Evolutionary conservation across 2,329 filamentous ascomycete genomes (phyloP).

Genomic region (Thelonectria discophora): DNA sequence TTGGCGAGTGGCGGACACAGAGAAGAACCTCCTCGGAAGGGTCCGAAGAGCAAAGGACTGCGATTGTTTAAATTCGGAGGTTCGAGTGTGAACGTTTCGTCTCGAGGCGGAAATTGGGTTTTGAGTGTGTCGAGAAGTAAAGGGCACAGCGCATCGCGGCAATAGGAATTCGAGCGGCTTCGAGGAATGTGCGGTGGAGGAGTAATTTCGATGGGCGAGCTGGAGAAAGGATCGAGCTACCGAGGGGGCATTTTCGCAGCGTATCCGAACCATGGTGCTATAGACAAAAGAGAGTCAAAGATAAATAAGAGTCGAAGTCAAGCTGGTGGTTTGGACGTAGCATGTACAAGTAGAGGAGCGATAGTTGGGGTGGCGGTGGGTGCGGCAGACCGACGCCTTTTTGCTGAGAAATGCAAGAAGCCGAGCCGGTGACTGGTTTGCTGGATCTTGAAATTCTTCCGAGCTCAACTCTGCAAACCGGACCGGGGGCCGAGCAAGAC

Average conservation of each 20-base stretch:
- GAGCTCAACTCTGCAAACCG: constrained; percentile 6
- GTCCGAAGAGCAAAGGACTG: constrained; percentile 17
- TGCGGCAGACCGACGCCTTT: constrained; percentile 28
- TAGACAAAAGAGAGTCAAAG: constrained; percentile 1
- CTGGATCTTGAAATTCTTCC: constrained; percentile 37
- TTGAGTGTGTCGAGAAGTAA: constrained; percentile 13
- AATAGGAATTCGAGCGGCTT: constrained; percentile 52
- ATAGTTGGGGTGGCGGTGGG: constrained; percentile 24
- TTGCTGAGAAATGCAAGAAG: constrained; percentile 44
- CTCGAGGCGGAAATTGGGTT: background rate
- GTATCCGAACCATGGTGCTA: constrained; percentile 45
- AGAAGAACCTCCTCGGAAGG: constrained; percentile 46
- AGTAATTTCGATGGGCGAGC: constrained; percentile 49
- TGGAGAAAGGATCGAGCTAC: constrained; percentile 53
- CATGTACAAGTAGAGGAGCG: constrained; percentile 16
- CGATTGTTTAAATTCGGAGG: background rate
- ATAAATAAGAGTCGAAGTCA: background rate
- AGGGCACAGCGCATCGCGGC: constrained; percentile 43
- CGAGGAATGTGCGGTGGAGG: constrained; percentile 38
- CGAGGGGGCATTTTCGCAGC: constrained; percentile 52
- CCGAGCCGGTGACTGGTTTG: constrained; percentile 31
- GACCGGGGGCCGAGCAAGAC: constrained; percentile 31
- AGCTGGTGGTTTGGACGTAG: background rate
- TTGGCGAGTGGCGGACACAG: constrained; percentile 46
- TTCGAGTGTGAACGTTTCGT: background rate